Evolutionary conservation across 2,329 filamentous ascomycete genomes (phyloP).

Genomic region (Monilinia aucupariae): DNA sequence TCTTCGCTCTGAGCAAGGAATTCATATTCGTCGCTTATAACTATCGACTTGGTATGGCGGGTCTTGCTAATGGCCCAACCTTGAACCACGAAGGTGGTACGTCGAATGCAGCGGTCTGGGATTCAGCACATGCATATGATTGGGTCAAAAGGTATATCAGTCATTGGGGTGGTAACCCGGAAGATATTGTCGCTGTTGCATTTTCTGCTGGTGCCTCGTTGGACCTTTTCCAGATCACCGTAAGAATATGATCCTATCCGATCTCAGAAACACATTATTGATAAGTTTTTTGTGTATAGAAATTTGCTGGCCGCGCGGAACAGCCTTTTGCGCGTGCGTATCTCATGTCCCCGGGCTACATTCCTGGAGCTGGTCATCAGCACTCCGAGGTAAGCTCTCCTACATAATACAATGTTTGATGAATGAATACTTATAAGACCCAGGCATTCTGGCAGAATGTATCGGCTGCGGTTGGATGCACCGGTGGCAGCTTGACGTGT

Average conservation of each 20-base stretch:
- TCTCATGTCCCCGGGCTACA: conserved; percentile 34
- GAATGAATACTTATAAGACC: too few relatives aligned
- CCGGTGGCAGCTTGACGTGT: conserved; percentile 32
- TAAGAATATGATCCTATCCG: neutral
- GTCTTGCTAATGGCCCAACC: conserved; percentile 31
- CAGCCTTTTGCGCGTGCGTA: conserved; percentile 35
- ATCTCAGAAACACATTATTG: neutral
- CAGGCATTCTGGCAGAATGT: conserved; percentile 35
- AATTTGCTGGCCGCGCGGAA: conserved; percentile 34
- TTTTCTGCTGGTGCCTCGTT: conserved; percentile 45
- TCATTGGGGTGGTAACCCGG: conserved; percentile 43
- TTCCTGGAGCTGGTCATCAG: conserved; percentile 29
- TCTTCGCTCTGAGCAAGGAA: conserved; percentile 34
- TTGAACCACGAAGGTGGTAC: conserved; percentile 33
- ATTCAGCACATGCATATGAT: conserved; percentile 43
- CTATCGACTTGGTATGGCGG: conserved; percentile 34
- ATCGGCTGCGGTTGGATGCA: conserved; percentile 34
- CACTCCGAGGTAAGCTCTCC: neutral
- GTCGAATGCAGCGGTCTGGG: conserved; percentile 31
- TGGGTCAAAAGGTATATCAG: conserved; percentile 45
- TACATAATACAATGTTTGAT: too few relatives aligned
- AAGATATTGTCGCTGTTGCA: conserved; percentile 44
- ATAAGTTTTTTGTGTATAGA: conserved; percentile 20
- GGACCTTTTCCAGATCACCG: conserved; percentile 35
- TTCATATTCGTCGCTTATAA: conserved; percentile 36